Evolutionary conservation across 305 asterid species (phyloP), one percentile per base, ranked within the genome.

Genomic region (Coffea humblotiana): DNA sequence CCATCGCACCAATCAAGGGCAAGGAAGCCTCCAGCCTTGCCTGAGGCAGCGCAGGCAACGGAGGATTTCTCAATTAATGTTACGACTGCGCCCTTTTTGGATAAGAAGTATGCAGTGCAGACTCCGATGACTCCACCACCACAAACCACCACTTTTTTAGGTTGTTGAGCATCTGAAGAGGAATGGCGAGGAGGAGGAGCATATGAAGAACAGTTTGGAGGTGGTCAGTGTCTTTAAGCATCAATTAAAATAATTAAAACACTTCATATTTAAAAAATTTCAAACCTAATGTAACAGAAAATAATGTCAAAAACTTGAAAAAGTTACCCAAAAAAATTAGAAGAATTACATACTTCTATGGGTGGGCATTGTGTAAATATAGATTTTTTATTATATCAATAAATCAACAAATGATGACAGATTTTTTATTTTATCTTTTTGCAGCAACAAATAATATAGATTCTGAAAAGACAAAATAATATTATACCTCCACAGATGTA

Each of bases 41-140:
- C 99, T 19, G 98, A 95, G 61, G 98, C 97, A 0, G 90, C 98
- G 83, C 97, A 92, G 51, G 98, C 99, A 21, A 95, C 85, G 32
- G 99, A 91, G 2, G 98, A 92, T 86, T 93, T 82, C 71, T 95
- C 98, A 60, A 95, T 83, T 61, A 95, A 90, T 3, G 98, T 95
- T 52, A 95, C 97, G 72, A 86, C 63, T 81, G 93, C 97, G 79
- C 96, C 93, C 27, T 80, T 84, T 83, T 93, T 88, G 71, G 98
- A 89, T 47, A 92, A 29, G 88, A 91, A 95, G 79, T 93, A 95
- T 27, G 99, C 98, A 61, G 93, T 86, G 95, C 95, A 93, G 8
- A 90, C 97, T 35, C 99, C 97, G 88, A 95, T 93, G 16, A 93
- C 86, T 4, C 99, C 97, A 40, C 99, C 97, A 86, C 98, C 98